A percentile compares a stretch with the other conserved stretches of the same genome.
Conservation (phyloP, 441 rosid species). For the Capsella rubella region DNA sequence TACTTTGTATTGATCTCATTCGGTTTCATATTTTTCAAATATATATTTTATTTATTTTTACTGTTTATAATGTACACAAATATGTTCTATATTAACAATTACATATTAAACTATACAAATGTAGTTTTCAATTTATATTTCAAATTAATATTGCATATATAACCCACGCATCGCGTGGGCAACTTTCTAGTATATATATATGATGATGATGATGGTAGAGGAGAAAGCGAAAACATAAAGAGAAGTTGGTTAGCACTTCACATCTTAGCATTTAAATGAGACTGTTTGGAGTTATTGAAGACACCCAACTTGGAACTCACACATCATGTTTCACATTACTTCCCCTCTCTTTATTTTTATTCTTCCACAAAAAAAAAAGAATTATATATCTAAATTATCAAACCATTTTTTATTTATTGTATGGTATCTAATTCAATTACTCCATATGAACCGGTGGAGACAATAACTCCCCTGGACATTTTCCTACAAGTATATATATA, state of each 20-base stretch:
- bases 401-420: conserved; percentile 6
- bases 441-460: conserved; percentile 44
- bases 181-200: too few species aligned
- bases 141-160: too few species aligned
- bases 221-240: conserved; percentile 18
- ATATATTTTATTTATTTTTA: too few species aligned
- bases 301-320: conserved; percentile 48
- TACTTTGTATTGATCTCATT: too few species aligned
- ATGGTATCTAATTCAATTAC: conserved; percentile 39
- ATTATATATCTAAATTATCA: conserved; percentile 26
- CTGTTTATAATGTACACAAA: too few species aligned
- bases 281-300: conserved; percentile 48
- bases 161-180: too few species aligned
- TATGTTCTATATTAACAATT: too few species aligned
- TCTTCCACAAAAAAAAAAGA: neutral
- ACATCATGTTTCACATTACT: conserved; percentile 42
- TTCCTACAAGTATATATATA: conserved; percentile 38
- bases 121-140: too few species aligned
- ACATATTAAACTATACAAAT: too few species aligned
- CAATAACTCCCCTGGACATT: conserved; percentile 47
- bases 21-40: too few species aligned
- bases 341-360: neutral
- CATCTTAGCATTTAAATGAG: conserved; percentile 51
- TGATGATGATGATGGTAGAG: conserved; percentile 18
- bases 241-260: conserved; percentile 49